These are phyloP conservation scores for Periconia sp. DNA, from an alignment of 2,329 filamentous ascomycete genomes.

Conservation along the genomic window DNA sequence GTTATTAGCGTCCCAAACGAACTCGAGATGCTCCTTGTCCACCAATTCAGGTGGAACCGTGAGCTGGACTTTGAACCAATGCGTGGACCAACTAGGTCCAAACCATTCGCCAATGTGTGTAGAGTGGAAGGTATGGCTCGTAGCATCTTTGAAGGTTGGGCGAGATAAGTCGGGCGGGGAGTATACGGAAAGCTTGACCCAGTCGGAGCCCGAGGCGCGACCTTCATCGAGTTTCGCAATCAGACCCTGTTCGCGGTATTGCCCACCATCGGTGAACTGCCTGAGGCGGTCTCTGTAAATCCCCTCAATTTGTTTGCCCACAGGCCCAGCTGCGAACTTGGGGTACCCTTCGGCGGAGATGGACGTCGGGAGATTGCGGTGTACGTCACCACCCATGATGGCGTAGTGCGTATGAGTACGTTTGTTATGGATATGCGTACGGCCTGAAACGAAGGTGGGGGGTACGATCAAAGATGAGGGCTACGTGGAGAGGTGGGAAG, in stretches of 20 bases:
- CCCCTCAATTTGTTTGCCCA: conserved; percentile 63
- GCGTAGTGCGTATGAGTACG: background rate
- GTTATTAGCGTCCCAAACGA: conserved; percentile 94
- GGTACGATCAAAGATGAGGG: background rate
- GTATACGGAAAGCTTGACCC: conserved; percentile 85
- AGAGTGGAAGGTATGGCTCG: conserved; percentile 71
- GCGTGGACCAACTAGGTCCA: conserved; percentile 94
- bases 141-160: conserved; percentile 84
- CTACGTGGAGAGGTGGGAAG: background rate
- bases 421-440: background rate
- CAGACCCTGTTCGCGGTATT: conserved; percentile 73
- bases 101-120: conserved; percentile 78
- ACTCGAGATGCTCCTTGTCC: conserved; percentile 81
- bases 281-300: conserved; percentile 84
- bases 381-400: conserved; percentile 40
- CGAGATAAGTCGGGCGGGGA: conserved; percentile 76
- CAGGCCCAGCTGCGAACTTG: conserved; percentile 37
- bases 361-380: conserved; percentile 27
- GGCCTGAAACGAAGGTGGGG: background rate
- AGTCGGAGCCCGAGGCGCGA: conserved; percentile 65
- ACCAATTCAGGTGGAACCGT: conserved; percentile 72
- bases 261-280: conserved; percentile 74
- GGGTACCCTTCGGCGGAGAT: conserved; percentile 31
- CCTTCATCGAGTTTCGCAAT: conserved; percentile 76
- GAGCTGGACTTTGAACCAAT: conserved; percentile 90